These are phyloP conservation scores for Babesia divergens DNA, from an alignment of 169 alveolate species.

Conservation along the genomic window DNA sequence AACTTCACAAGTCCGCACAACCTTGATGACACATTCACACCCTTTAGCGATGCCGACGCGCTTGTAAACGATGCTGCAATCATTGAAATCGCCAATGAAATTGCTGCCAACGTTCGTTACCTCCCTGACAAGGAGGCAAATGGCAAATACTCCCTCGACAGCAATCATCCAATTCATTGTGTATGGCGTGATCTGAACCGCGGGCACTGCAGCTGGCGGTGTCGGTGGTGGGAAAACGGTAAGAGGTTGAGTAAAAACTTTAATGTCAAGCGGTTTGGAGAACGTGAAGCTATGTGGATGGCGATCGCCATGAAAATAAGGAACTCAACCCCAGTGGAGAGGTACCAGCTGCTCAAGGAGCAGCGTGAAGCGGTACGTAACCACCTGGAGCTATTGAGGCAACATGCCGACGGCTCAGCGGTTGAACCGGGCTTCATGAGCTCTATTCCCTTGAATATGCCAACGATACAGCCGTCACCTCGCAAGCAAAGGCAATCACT, in stretches of 20 bases:
- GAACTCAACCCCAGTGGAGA: constrained; percentile 73
- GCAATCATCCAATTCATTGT: constrained; percentile 76
- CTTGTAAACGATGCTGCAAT: constrained; percentile 56
- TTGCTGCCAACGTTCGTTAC: constrained; percentile 60
- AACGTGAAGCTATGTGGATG: constrained; percentile 73
- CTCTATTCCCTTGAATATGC: not conserved
- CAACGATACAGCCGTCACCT: constrained; percentile 4
- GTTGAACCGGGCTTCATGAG: not conserved
- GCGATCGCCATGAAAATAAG: constrained; percentile 74
- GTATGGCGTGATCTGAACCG: constrained; percentile 77
- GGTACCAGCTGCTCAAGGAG: constrained; percentile 67
- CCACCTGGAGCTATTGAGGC: constrained; percentile 40
- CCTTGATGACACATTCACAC: not conserved
- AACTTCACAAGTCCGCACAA: not conserved
- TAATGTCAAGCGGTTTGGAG: constrained; percentile 76
- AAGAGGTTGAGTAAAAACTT: constrained; percentile 74
- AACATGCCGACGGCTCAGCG: constrained; percentile 8
- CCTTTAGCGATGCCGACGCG: not conserved
- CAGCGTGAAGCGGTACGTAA: constrained; percentile 75
- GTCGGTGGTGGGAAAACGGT: constrained; percentile 82
- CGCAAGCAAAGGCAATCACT: constrained; percentile 11
- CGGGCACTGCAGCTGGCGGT: constrained; percentile 79
- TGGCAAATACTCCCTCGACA: constrained; percentile 72
- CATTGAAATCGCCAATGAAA: constrained; percentile 70
- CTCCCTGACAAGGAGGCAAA: constrained; percentile 70